Conservation (phyloP, 495 filamentous ascomycete genomes). For the Penicillium cosmopolitanum region DNA sequence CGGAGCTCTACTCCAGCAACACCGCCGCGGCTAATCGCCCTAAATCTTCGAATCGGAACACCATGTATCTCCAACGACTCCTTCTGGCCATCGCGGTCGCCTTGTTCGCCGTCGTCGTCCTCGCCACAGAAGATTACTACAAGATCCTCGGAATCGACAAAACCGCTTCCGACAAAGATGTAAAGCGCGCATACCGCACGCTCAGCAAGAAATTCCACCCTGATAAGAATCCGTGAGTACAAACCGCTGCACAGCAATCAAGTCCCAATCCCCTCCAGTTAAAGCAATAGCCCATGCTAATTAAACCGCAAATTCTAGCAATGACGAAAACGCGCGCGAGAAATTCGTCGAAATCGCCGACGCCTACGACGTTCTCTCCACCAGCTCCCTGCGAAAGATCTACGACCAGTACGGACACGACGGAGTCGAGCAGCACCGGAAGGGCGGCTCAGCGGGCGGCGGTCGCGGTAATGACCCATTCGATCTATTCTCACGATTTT, state of each 20-base stretch:
- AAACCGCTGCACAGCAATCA: not conserved
- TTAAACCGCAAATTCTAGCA: constrained; percentile 45
- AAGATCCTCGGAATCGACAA: constrained; percentile 86
- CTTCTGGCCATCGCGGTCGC: constrained; percentile 27
- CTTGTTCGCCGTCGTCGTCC: constrained; percentile 35
- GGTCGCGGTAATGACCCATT: constrained; percentile 80
- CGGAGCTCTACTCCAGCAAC: not conserved
- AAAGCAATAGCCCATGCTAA: too few species aligned
- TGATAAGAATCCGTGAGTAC: constrained; percentile 93
- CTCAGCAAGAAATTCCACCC: constrained; percentile 96
- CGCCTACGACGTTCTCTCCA: constrained; percentile 92
- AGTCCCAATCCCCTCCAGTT: not conserved
- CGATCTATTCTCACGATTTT: constrained; percentile 96
- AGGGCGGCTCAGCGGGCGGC: constrained; percentile 60
- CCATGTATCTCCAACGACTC: constrained; percentile 30
- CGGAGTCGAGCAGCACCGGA: constrained; percentile 80
- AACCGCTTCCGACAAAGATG: constrained; percentile 81
- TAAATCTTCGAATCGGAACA: not conserved
- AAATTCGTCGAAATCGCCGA: constrained; percentile 96
- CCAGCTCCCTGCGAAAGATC: constrained; percentile 78
- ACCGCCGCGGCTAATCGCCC: constrained; percentile 10
- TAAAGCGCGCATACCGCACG: constrained; percentile 93
- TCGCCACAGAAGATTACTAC: constrained; percentile 86
- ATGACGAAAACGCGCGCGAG: constrained; percentile 77
- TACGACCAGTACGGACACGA: constrained; percentile 97